Conservation (phyloP, 495 filamentous ascomycete genomes). For the Penicillium paxilli region DNA sequence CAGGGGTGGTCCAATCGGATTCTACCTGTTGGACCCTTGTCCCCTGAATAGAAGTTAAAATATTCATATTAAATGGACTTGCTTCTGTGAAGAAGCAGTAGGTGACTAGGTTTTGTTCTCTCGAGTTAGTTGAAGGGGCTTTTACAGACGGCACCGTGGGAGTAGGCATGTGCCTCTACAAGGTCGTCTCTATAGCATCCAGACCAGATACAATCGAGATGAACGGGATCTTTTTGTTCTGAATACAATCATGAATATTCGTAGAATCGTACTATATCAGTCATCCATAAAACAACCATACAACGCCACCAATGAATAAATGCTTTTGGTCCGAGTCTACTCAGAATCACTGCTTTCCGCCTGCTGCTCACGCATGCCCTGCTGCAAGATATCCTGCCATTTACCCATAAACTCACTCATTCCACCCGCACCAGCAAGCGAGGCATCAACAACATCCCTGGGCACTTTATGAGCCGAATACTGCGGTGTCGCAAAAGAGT, state of each 20-base stretch:
- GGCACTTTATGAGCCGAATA: constrained; percentile 96
- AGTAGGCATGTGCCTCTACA: too few species aligned
- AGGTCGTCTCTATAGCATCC: too few species aligned
- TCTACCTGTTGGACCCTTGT: not conserved
- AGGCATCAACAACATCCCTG: constrained; percentile 91
- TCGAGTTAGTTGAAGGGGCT: too few species aligned
- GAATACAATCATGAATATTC: not conserved
- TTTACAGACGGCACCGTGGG: too few species aligned
- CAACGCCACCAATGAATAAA: not conserved
- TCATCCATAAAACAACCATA: not conserved
- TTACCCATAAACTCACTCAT: constrained; percentile 84
- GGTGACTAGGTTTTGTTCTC: too few species aligned
- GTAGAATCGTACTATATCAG: not conserved
- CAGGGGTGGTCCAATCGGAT: not conserved
- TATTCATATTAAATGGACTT: too few species aligned
- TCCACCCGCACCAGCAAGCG: constrained; percentile 60
- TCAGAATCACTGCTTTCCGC: constrained; percentile 44
- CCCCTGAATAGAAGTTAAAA: not conserved
- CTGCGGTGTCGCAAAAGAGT: constrained; percentile 77
- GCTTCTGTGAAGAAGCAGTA: too few species aligned
- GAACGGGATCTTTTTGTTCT: not conserved
- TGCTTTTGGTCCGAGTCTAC: constrained; percentile 6
- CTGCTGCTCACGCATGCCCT: constrained; percentile 51
- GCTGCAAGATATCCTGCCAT: constrained; percentile 78
- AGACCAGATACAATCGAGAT: not conserved